Base-by-base conservation (phyloP, 805 yeast genomes). In the Lipomyces lipofer region DNA sequence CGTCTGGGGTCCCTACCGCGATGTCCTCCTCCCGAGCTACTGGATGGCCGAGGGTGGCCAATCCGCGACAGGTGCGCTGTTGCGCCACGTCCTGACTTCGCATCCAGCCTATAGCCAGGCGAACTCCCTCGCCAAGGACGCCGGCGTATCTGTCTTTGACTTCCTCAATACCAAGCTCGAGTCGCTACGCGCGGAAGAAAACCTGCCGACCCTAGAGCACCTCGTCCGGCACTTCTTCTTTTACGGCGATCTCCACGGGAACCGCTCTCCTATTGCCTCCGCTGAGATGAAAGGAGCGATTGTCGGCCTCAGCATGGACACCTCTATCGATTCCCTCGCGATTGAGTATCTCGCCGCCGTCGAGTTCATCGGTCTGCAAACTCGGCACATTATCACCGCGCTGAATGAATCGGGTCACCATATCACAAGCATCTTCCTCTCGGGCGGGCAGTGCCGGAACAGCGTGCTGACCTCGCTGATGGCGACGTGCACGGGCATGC, bases 41-140 rank as follows among this genome's bases (percentile, higher is more conserved):
- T 94, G 98, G 98, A 77, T 91, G 60, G 96, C 98, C 12, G 99
- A 94, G 73, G 99, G 99, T 67, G 99, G 99, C n/a, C 99, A 94
- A 71, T 85, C 95, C 13, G 87, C 96, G 68, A 94, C 99, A 1
- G 99, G 99, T 63, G 97, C 95, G 28, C 78, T 94, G 36, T 77
- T 94, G 60, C 92, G 94, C 1, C 95, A 88, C 70, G 92, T 92
- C 13, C 71, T 94, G 58, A 78, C 88, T 10, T 85, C 88, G 8
- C 98, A 94, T 68, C 97, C 97, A 0, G 95, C 98, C 0, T 83
- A 83, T 63, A 74, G 81, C 1, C 89, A 88, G 66, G 77, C 92
- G 50, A 79, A 82, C 12, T 79, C 77, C 56, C 72, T 81, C 32
- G 83, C 96, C 0, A 87, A 82, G 60, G 81, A 83, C 19, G 80